A percentile compares a stretch with the other conserved stretches of the same genome.
These are phyloP conservation scores for Ceratobasidium papillatum DNA, from an alignment of 1,284 basidiomycete genomes.

Conservation along the genomic window DNA sequence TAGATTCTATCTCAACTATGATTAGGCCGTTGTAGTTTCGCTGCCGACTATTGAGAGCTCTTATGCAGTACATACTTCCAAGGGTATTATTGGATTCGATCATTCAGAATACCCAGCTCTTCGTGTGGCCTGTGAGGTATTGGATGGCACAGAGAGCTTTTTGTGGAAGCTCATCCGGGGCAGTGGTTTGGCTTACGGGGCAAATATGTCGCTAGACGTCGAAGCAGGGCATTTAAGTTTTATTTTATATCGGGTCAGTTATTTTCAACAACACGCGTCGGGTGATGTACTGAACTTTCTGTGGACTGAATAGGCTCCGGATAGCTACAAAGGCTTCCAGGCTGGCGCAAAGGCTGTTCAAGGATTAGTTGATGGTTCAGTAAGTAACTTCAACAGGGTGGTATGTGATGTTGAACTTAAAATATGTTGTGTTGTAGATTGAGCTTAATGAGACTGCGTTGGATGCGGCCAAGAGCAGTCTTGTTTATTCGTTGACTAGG, in stretches of 20 bases:
- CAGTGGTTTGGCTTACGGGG: slow-evolving; percentile 93
- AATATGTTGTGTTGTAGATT: slow-evolving; percentile 61
- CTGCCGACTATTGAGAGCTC: slow-evolving; percentile 95
- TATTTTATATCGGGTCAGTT: slow-evolving; percentile 78
- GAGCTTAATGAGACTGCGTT: slow-evolving; percentile 83
- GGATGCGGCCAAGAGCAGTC: slow-evolving; percentile 91
- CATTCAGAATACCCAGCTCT: slow-evolving; percentile 89
- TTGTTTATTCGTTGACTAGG: slow-evolving; percentile 85
- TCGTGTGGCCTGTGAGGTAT: slow-evolving; percentile 82
- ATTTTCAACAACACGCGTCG: not conserved
- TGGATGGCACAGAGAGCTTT: slow-evolving; percentile 95
- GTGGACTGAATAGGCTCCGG: slow-evolving; percentile 71
- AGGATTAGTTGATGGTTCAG: slow-evolving; percentile 79
- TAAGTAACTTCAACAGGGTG: slow-evolving; percentile 58
- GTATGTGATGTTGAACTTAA: not conserved
- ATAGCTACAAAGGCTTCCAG: slow-evolving; percentile 83
- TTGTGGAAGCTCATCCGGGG: slow-evolving; percentile 94
- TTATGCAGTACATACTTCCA: slow-evolving; percentile 83
- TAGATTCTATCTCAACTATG: slow-evolving; percentile 1
- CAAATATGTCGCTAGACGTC: slow-evolving; percentile 77
- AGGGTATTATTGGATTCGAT: slow-evolving; percentile 79
- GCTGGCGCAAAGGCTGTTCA: slow-evolving; percentile 79
- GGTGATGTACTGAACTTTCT: slow-evolving; percentile 37
- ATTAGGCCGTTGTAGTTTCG: slow-evolving; percentile 83
- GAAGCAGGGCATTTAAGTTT: slow-evolving; percentile 88